These are phyloP conservation scores for Chlorella sp. DNA, from an alignment of 139 green algal genomes.

Conservation along the genomic window DNA sequence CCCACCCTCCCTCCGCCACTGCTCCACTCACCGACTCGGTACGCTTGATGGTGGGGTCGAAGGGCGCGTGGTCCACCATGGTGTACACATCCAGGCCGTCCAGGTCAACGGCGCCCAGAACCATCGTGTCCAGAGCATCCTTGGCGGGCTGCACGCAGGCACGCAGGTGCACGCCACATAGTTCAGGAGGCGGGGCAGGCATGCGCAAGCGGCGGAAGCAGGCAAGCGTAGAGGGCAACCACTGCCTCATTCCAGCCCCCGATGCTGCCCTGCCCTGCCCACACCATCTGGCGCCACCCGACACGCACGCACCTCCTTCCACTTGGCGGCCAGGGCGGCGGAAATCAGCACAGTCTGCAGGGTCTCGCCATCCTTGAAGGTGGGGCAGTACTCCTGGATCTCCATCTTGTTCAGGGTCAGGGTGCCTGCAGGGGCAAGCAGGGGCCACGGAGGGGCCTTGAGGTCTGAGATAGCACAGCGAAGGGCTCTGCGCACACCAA, in stretches of 20 bases:
- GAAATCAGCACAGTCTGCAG: constrained; percentile 56
- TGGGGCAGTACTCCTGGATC: constrained; percentile 84
- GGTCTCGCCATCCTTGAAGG: constrained; percentile 60
- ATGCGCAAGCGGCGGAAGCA: too few relatives aligned
- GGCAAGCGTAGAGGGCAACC: too few relatives aligned
- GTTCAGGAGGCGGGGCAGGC: too few relatives aligned
- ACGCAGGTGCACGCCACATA: too few relatives aligned
- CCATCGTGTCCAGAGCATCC: constrained; percentile 88
- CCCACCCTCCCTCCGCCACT: too few relatives aligned
- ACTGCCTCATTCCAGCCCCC: too few relatives aligned
- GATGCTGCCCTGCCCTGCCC: too few relatives aligned
- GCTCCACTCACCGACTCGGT: constrained; percentile 68
- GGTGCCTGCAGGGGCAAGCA: constrained; percentile 73
- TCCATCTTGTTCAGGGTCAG: constrained; percentile 94
- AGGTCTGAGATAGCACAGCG: too few relatives aligned
- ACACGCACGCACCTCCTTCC: constrained; percentile 83
- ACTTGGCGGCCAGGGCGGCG: constrained; percentile 86
- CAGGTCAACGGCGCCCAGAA: constrained; percentile 72
- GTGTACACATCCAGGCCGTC: constrained; percentile 51
- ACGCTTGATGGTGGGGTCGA: constrained; percentile 90
- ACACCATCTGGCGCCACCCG: too few relatives aligned
- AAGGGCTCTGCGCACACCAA: too few relatives aligned
- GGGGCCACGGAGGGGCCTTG: too few relatives aligned
- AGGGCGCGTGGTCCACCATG: constrained; percentile 84
- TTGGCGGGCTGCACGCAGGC: constrained; percentile 61